Base-by-base conservation (phyloP, 495 filamentous ascomycete species). In the Talaromyces stipitatus region DNA sequence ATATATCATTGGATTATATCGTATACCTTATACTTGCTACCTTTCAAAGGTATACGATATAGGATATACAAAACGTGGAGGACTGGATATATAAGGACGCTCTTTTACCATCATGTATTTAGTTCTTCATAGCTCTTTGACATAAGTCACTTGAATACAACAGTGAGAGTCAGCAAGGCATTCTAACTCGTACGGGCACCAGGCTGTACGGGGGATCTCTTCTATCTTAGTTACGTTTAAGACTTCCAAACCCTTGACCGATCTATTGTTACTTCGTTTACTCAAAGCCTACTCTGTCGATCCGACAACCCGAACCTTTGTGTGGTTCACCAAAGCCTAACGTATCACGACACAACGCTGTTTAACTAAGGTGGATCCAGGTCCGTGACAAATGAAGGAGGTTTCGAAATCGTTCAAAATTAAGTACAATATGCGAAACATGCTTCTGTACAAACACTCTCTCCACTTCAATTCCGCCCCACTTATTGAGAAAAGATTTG, bases 351-450 rank as follows among this genome's bases (percentile, higher is more conserved):
- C 47, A 50, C 47, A 50, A 29, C 47, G 4, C 47, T 50, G 47
- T 50, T 50, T 50, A 50, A 50, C 47, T 50, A 50, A 50, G 47
- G 47, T 50, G 47, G 47, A 50, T 50, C 47, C 47, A 50, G 47
- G 47, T 50, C 45, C 24, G 38, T 45, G 38, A 45, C 38, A n/a
- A 45, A 45, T 45, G 16, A n/a, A 45, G 38, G n/a, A n/a, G n/a
- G n/a, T n/a, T n/a, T n/a, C n/a, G n/a, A n/a, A n/a, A n/a, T n/a
- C n/a, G n/a, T n/a, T n/a, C n/a, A n/a, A n/a, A n/a, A n/a, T n/a
- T n/a, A n/a, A n/a, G n/a, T n/a, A n/a, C n/a, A n/a, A n/a, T n/a
- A n/a, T n/a, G n/a, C n/a, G n/a, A n/a, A n/a, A n/a, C n/a, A n/a
- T n/a, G n/a, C n/a, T n/a, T n/a, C n/a, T n/a, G n/a, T n/a, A n/a